Percentiles rank a stretch among this genome's conserved stretches.
These are phyloP conservation scores for Colletotrichum australisinense DNA, from an alignment of 2,329 filamentous ascomycete genomes.

Conservation along the genomic window DNA sequence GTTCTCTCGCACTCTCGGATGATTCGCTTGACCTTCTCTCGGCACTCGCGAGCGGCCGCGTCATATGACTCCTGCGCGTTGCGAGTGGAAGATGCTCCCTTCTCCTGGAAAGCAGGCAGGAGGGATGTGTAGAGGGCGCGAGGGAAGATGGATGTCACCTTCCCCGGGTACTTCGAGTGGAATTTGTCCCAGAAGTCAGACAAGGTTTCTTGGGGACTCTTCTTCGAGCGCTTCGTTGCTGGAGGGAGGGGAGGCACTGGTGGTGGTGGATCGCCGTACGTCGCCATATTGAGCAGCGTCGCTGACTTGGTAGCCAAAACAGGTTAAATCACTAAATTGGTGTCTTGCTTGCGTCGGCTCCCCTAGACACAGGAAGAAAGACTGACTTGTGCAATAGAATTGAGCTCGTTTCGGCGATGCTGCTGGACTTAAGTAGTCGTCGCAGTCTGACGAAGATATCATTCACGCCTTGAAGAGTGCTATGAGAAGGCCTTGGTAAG, in stretches of 20 bases:
- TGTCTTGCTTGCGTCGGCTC: background rate
- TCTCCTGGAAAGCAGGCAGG: slow-evolving; percentile 40
- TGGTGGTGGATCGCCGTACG: slow-evolving; percentile 22
- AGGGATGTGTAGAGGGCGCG: slow-evolving; percentile 51
- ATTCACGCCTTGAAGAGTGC: background rate
- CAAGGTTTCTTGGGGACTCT: slow-evolving; percentile 53
- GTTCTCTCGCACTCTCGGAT: slow-evolving; percentile 55
- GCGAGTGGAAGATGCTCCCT: slow-evolving; percentile 57
- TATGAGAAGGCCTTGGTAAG: background rate
- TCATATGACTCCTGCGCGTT: slow-evolving; percentile 58
- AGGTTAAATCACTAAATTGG: background rate
- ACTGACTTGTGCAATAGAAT: background rate
- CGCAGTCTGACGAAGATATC: background rate
- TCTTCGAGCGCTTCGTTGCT: slow-evolving; percentile 30
- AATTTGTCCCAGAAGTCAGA: slow-evolving; percentile 56
- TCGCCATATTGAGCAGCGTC: slow-evolving; percentile 8
- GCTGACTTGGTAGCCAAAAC: background rate
- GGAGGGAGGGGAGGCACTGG: background rate
- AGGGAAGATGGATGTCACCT: slow-evolving; percentile 58
- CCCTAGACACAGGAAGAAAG: background rate
- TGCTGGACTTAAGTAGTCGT: background rate
- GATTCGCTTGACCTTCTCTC: slow-evolving; percentile 51
- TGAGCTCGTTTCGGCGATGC: background rate
- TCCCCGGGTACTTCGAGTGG: slow-evolving; percentile 53
- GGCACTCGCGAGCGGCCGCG: slow-evolving; percentile 52